These are phyloP conservation scores for Rhizophlyctis rosea DNA, from an alignment of 192 early-diverging fungal genomes.

Conservation along the genomic window DNA sequence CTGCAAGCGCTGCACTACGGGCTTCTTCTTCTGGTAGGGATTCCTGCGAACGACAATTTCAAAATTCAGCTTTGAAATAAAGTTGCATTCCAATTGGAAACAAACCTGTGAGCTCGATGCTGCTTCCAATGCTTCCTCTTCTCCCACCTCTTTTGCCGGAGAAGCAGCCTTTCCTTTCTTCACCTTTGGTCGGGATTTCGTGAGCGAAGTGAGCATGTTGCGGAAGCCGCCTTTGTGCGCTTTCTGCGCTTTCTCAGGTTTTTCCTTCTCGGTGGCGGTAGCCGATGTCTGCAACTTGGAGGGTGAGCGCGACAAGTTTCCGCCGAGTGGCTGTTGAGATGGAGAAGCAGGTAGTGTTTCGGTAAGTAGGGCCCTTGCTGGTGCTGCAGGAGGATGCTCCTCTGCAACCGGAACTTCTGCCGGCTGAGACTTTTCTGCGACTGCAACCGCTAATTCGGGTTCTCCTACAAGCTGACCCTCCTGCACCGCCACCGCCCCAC, in stretches of 20 bases:
- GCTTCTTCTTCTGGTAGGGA: too few relatives aligned
- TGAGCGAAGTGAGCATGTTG: slow-evolving; percentile 43
- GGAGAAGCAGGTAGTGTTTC: not conserved
- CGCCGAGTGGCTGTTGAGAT: not conserved
- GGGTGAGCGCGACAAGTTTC: too few relatives aligned
- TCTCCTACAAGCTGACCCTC: not conserved
- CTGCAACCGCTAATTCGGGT: not conserved
- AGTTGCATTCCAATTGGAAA: not conserved
- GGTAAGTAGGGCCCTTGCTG: not conserved
- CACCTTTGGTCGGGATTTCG: slow-evolving; percentile 45
- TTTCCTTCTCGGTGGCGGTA: slow-evolving; percentile 21
- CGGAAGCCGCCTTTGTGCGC: slow-evolving; percentile 32
- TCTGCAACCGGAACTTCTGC: not conserved
- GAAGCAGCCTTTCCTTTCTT: too few relatives aligned
- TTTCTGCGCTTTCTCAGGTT: slow-evolving; percentile 23
- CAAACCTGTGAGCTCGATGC: not conserved
- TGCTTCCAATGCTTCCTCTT: slow-evolving; percentile 17
- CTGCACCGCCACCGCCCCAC: too few relatives aligned
- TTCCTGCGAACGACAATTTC: too few relatives aligned
- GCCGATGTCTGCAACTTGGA: too few relatives aligned
- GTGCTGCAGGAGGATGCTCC: not conserved
- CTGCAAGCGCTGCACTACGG: too few relatives aligned
- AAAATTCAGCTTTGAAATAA: too few relatives aligned
- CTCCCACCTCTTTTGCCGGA: too few relatives aligned
- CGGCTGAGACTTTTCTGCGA: not conserved